phyloP scores from a whole-genome alignment of 768 basidiomycete genomes.

The Agaricus blazei region DNA sequence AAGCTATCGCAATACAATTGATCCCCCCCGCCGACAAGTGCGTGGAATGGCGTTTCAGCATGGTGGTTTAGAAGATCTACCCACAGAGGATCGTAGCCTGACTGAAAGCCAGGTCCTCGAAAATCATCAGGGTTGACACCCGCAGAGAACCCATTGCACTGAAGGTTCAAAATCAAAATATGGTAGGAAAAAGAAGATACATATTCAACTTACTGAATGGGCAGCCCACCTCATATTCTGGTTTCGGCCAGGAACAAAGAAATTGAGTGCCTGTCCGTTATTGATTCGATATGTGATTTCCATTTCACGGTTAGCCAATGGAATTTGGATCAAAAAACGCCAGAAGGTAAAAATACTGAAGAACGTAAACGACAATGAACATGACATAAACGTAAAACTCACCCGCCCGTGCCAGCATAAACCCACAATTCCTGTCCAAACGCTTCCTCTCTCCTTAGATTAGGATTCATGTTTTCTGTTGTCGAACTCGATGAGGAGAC shows the following conservation, averaged over 20 bases:
- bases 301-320: slow-evolving; percentile 68
- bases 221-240: slow-evolving; percentile 92
- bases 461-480: slow-evolving; percentile 21
- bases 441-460: slow-evolving; percentile 35
- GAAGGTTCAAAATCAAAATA: background rate
- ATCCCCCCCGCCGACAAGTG: slow-evolving; percentile 91
- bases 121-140: slow-evolving; percentile 91
- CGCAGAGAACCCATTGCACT: slow-evolving; percentile 88
- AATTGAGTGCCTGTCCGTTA: slow-evolving; percentile 67
- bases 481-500: slow-evolving; percentile 4
- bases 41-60: slow-evolving; percentile 75
- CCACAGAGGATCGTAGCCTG: slow-evolving; percentile 91
- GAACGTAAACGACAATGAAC: background rate
- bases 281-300: slow-evolving; percentile 79
- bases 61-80: slow-evolving; percentile 86
- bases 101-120: slow-evolving; percentile 71
- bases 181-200: background rate
- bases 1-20: slow-evolving; percentile 87
- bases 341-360: slow-evolving; percentile 87
- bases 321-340: slow-evolving; percentile 85
- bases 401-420: slow-evolving; percentile 54
- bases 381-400: slow-evolving; percentile 16
- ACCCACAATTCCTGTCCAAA: slow-evolving; percentile 72
- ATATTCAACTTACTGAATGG: slow-evolving; percentile 57
- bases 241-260: slow-evolving; percentile 73